Conservation (phyloP, 441 rosid species). For the Jatropha podagrica region DNA sequence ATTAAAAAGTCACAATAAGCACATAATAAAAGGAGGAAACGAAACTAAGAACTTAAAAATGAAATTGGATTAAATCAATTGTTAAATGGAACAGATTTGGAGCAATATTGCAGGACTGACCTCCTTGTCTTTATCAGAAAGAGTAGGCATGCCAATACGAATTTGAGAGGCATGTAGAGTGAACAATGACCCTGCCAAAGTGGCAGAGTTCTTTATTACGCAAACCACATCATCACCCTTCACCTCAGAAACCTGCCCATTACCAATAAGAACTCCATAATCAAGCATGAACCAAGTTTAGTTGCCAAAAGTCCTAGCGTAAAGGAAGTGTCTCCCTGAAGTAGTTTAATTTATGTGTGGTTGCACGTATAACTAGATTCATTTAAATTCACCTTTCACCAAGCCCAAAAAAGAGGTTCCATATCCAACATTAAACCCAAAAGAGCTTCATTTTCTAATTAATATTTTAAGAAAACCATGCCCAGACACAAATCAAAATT, state of each 20-base stretch:
- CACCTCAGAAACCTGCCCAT: constrained; percentile 74
- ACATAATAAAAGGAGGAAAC: constrained; percentile 8
- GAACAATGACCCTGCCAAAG: constrained; percentile 80
- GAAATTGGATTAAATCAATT: not conserved
- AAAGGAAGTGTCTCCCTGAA: not conserved
- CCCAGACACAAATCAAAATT: not conserved
- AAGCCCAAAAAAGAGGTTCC: not conserved
- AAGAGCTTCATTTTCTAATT: not conserved
- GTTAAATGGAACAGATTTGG: not conserved
- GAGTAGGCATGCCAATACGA: constrained; percentile 85
- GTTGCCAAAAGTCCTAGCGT: not conserved
- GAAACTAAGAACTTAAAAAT: not conserved
- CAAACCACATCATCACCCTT: constrained; percentile 88
- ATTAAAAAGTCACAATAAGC: constrained; percentile 6
- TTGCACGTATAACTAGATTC: not conserved
- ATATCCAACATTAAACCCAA: not conserved
- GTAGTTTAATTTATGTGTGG: not conserved
- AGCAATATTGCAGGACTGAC: constrained; percentile 35
- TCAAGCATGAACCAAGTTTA: constrained; percentile 8
- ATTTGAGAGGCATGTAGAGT: constrained; percentile 89
- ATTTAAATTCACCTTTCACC: not conserved
- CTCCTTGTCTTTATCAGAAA: constrained; percentile 89
- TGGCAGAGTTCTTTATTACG: constrained; percentile 80
- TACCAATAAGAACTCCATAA: constrained; percentile 20
- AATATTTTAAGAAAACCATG: not conserved